Evolutionary conservation across 768 basidiomycete genomes (phyloP).

Genomic region (Arthromyces matolae): DNA sequence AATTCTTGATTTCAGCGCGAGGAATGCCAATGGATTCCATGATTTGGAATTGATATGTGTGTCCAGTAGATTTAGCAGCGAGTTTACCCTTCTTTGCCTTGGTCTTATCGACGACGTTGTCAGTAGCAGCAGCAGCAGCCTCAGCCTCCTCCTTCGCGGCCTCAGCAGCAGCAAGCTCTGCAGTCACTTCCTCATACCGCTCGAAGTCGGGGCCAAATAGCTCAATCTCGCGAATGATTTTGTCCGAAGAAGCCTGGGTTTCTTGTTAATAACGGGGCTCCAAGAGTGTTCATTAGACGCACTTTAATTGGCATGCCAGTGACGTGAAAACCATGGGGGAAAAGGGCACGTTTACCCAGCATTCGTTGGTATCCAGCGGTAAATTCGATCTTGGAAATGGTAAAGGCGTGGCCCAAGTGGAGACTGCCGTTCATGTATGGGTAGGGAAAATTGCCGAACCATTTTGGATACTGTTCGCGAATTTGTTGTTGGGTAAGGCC

Average conservation of each 20-base stretch:
- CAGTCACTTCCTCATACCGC: constrained; percentile 48
- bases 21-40: constrained; percentile 93
- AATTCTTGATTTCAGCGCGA: constrained; percentile 87
- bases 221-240: constrained; percentile 95
- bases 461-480: constrained; percentile 81
- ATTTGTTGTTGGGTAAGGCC: constrained; percentile 65
- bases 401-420: constrained; percentile 97
- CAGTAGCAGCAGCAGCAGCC: constrained; percentile 32
- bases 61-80: constrained; percentile 86
- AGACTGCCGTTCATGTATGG: constrained; percentile 99
- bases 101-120: constrained; percentile 47
- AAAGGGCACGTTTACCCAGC: constrained; percentile 90
- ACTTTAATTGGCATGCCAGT: constrained; percentile 99
- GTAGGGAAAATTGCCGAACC: constrained; percentile 95
- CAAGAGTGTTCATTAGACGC: constrained; percentile 22
- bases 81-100: constrained; percentile 97
- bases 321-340: constrained; percentile 97
- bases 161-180: constrained; percentile 38
- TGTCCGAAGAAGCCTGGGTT: constrained; percentile 88
- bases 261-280: neutral
- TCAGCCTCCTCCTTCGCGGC: constrained; percentile 44
- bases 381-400: constrained; percentile 97
- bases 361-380: constrained; percentile 92
- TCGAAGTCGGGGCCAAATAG: constrained; percentile 92
- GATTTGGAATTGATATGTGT: constrained; percentile 98